Evolutionary conservation across 176 grass and related monocot species (phyloP), one percentile per base, ranked within the genome.

Genomic region (Leersia perrieri): DNA sequence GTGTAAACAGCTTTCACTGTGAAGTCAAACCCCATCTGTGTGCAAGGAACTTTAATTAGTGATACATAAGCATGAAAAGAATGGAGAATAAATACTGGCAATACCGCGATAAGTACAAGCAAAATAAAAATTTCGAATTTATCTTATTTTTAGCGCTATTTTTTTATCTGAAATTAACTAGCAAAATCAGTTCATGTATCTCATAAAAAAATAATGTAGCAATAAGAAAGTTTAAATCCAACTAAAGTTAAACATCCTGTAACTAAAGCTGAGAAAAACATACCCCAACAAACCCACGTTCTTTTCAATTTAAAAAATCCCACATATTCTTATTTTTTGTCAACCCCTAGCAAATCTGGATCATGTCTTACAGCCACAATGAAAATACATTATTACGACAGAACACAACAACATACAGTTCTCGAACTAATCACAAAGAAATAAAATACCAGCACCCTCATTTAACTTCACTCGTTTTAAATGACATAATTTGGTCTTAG

Each of bases 21-120:
- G 88, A 99, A 99, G 83, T 99, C 85, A 75, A 93, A 89, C 4
- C 96, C 96, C 96, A 99, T 99, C 96, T 99, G 84, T 20, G 67
- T 72, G 75, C 77, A 49, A 93, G 32, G 73, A 91, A 92, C 40
- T 71, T 65, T n/a, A 15, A 30, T 85, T 72, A 85, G 57, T 72
- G 51, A 76, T 63, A 9, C 27, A 22, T 12, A 22, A 81, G 9
- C 20, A 18, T 44, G 36, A 30, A 34, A 49, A 66, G 32, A 51
- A 11, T 5, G 28, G 15, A 80, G 10, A 49, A 53, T 42, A 69
- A 20, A 9, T 51, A 67, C 5, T 49, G n/a, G n/a, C n/a, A 75
- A 18, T n/a, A n/a, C n/a, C n/a, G 39, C 9, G 29, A 65, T 63
- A 41, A 22, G 33, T 63, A 65, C 38, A 66, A 5, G 15, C 5